Evolutionary conservation across 441 rosid genomes (phyloP), one percentile per base, ranked within the genome.

Genomic region (Breynia disticha): DNA sequence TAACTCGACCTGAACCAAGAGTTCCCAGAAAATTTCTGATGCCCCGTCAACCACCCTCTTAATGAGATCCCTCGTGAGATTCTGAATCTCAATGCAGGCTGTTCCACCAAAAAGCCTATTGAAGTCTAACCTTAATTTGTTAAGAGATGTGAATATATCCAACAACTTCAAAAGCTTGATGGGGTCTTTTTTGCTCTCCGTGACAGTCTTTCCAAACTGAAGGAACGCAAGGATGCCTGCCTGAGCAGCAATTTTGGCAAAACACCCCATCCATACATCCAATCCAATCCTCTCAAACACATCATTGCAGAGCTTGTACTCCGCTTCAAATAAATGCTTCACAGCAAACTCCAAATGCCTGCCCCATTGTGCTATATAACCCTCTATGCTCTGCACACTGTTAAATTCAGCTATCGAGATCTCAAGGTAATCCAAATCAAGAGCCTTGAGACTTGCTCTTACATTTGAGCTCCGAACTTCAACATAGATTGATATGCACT

Each of bases 321-420:
- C 98, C 0, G 91, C 98, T 72, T 93, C 98, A 35, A 93, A 84
- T 72, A 93, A 70, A 77, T 88, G 96, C 73, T 93, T 93, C 50
- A 93, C 97, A 0, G 98, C 98, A 77, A 93, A 93, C 80, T 88
- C 98, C 70, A 93, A 73, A 83, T 93, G 97, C 58, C 67, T 82
- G 22, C 96, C 96, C 98, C 98, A 93, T 59, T 81, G 86, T 11
- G 80, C 82, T 35, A 93, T 83, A 55, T 86, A 83, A 10, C 76
- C 79, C 64, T 93, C 97, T 63, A 93, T 93, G 72, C 88, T 79
- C 74, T 93, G 96, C 62, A 86, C 93, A 51, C 81, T 79, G 41
- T 82, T 86, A 72, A 81, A 88, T 70, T 93, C 96, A 8, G 95
- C 72, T 48, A 84, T 70, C 0, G 98, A 84, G 58, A 88, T 86